Evolutionary conservation across 2,329 filamentous ascomycete species (phyloP), one percentile per base, ranked within the genome.

Genomic region (Epichloe gansuensis): DNA sequence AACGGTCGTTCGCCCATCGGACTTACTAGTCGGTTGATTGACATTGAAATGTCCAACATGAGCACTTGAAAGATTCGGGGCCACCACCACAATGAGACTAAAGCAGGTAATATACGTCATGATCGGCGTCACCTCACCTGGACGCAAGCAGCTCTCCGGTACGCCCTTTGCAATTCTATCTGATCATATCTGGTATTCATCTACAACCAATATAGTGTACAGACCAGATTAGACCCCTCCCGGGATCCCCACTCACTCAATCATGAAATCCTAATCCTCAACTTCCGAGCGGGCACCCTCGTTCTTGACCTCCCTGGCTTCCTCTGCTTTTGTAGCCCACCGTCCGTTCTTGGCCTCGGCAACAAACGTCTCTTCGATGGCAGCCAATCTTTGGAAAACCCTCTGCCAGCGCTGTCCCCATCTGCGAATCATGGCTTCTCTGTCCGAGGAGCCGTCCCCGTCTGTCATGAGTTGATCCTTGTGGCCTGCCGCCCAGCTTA

Each of bases 371-470:
- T 96, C 89, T 70, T 97, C 90, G 13, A 97, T 87, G 3, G 87
- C 87, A 13, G 80, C 80, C 68, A 89, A 85, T 43, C 93, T 77
- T 61, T 82, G 74, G 67, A 95, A 96, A 1, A 93, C 89, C 35
- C 88, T 78, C 56, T 88, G 72, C 93, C 93, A 98, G 47, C 89
- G 79, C 63, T 81, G 78, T 0, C 85, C 90, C 93, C 93, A 97
- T 49, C 80, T 76, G 56, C 78, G 77, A 53, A 95, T 77, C 57
- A 90, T 72, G 54, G 77, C 76, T 58, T 84, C 79, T 35, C 80
- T 74, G 38, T 76, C 76, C 34, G 71, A 71, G 60, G 69, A 74
- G 13, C 75, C 80, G 54, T 84, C 81, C 36, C 74, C 81, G 12
- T 72, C 69, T 69, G 94, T 87, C 63, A 91, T 82, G 66, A 85